Percentiles rank a stretch among this genome's conserved stretches.
Evolutionary conservation across 2,329 filamentous ascomycete genomes (phyloP).

Genomic region (Aotearoamyces nothofagi): DNA sequence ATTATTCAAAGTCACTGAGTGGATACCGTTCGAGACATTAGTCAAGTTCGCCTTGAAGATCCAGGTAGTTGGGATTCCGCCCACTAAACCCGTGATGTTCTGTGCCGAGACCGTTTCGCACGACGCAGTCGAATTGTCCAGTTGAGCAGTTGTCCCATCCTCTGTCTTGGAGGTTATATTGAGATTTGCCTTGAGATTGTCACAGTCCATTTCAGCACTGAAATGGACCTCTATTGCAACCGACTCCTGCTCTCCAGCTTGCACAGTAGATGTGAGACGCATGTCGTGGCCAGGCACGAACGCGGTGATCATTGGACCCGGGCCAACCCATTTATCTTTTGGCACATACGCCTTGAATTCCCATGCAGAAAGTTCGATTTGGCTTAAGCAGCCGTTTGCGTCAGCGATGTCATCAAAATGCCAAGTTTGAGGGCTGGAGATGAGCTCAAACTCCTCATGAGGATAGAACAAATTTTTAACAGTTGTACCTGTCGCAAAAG

Average conservation of each 20-base stretch:
- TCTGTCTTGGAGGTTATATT: conserved; percentile 36
- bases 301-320: conserved; percentile 41
- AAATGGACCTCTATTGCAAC: conserved; percentile 40
- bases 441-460: conserved; percentile 39
- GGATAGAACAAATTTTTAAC: conserved; percentile 47
- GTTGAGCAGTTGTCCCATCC: conserved; percentile 23
- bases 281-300: conserved; percentile 46
- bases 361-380: conserved; percentile 31
- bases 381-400: conserved; percentile 42
- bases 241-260: conserved; percentile 23
- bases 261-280: conserved; percentile 32
- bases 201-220: conserved; percentile 44
- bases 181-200: conserved; percentile 32
- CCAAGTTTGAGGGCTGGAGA: no score
- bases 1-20: conserved; percentile 40
- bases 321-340: conserved; percentile 29
- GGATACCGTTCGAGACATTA: conserved; percentile 44
- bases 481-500: conserved; percentile 33
- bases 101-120: conserved; percentile 26
- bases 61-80: conserved; percentile 38
- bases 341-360: conserved; percentile 47
- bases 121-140: conserved; percentile 27
- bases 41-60: conserved; percentile 33
- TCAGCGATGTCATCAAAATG: no score
- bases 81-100: conserved; percentile 26